Conservation (phyloP, 192 early-diverging fungal genomes). For the Kappamyces sp. region DNA sequence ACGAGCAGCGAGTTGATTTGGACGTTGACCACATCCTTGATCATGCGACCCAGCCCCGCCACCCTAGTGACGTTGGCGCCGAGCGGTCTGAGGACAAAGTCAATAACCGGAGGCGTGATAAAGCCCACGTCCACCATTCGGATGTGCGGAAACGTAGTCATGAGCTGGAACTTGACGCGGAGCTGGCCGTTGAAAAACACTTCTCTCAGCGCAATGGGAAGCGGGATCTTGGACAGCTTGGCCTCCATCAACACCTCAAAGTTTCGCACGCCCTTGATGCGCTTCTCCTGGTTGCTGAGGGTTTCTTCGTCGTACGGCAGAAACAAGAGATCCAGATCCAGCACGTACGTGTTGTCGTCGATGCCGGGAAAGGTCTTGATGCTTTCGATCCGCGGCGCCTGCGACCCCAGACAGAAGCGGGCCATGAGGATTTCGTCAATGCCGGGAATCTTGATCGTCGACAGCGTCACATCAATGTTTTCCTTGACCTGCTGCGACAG, state of each 20-base stretch:
- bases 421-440: conserved; percentile 51
- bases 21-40: not conserved
- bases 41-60: not conserved
- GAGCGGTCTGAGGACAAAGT: conserved; percentile 87
- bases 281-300: conserved; percentile 22
- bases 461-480: conserved; percentile 66
- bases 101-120: conserved; percentile 76
- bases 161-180: conserved; percentile 79
- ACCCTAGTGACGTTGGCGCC: conserved; percentile 51
- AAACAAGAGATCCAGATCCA: conserved; percentile 89
- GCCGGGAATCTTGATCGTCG: conserved; percentile 69
- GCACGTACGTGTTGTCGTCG: conserved; percentile 40
- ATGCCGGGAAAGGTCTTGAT: conserved; percentile 31
- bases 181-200: conserved; percentile 65
- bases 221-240: conserved; percentile 72
- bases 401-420: conserved; percentile 41
- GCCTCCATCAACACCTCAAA: conserved; percentile 83
- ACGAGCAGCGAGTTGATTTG: conserved; percentile 10
- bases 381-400: conserved; percentile 39
- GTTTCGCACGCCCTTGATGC: conserved; percentile 49
- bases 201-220: conserved; percentile 81
- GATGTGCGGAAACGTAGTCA: conserved; percentile 81
- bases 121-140: conserved; percentile 78
- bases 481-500: conserved; percentile 70
- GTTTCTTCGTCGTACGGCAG: conserved; percentile 72